Evolutionary conservation across 306 rosid genomes (phyloP), one percentile per base, ranked within the genome.

Genomic region (Acacia confusa): DNA sequence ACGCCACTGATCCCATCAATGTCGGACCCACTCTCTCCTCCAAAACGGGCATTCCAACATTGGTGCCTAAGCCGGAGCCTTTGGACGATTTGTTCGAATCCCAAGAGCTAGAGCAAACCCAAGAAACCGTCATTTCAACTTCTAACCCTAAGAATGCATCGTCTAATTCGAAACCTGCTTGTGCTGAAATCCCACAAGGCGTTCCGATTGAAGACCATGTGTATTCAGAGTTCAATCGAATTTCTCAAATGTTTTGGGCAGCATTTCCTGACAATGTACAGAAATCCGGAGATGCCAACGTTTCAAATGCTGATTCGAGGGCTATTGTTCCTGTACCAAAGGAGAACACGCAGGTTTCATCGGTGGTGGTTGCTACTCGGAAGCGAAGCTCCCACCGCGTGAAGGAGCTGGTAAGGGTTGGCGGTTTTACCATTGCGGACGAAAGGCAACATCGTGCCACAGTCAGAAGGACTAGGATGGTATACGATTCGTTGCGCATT

Each of bases 61-160:
- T 90, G 10, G 91, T 88, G 3, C 98, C 98, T 9, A 95, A 92
- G 24, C 79, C 75, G 3, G 98, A 95, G 34, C 98, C 97, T 0
- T 79, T 82, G 0, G 97, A 94, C 57, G 91, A 86, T 15, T 75
- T 85, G 52, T 43, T 70, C 28, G 10, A 20, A 36, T 45, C 74
- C 7, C 85, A 57, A 0, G 45, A 43, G 20, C 76, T 58, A 17
- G 82, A 58, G 25, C 36, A 12, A 41, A 67, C 68, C 28, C 82
- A 61, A 4, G 67, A 69, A 6, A 65, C 76, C 11, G 67, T 75
- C 70, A 40, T 81, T 44, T 75, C 88, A 3, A 78, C 27, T 34
- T 70, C 84, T 71, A 13, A 81, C 14, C 69, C 87, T 14, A 65
- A 57, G 4, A 22, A 79, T 74, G 69, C 64, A 27, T 55, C 71